Evolutionary conservation across 768 basidiomycete genomes (phyloP), one percentile per base, ranked within the genome.

Genomic region (Tubosaeta sp.): DNA sequence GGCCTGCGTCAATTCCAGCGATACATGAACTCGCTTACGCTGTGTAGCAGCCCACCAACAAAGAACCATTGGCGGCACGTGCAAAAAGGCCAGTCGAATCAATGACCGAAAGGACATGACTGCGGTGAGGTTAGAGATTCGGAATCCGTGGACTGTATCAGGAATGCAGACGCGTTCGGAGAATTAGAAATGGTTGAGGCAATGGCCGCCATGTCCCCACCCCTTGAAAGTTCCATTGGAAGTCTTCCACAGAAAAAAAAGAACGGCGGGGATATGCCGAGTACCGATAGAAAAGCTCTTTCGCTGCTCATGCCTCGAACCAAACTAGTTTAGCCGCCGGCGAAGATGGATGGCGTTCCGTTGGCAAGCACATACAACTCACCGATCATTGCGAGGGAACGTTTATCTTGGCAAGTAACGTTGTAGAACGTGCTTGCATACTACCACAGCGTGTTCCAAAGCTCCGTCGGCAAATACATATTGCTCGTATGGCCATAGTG

Each of bases 151-250:
- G 27, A 58, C 14, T 4, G 29, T 43, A 27, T 27, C 31, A 41
- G 48, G 39, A 33, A 50, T 42, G 44, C 42, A 32, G 22, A 35
- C 27, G 9, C 16, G 26, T 37, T 37, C 39, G 17, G 11, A 45
- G n/a, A 32, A 17, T 22, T 22, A 44, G 42, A 44, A 41, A 22
- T 2, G 17, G 31, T 4, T 46, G 2, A 42, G 19, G 43, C 19
- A 1, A 46, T 13, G 32, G 46, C 52, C 58, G 49, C 49, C 16
- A 39, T 57, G 54, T 29, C 45, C 29, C 57, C 45, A 41, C 29
- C 31, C 29, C 12, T 43, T 41, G 56, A 52, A 58, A 10, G 46
- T 63, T 66, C 62, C 17, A 57, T 63, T 49, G 54, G 65, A 66
- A 65, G 41, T 19, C 58, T 65, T 61, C 39, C 37, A 26, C 25